phyloP scores from a whole-genome alignment of 306 rosid genomes.

The Cicer arietinum region DNA sequence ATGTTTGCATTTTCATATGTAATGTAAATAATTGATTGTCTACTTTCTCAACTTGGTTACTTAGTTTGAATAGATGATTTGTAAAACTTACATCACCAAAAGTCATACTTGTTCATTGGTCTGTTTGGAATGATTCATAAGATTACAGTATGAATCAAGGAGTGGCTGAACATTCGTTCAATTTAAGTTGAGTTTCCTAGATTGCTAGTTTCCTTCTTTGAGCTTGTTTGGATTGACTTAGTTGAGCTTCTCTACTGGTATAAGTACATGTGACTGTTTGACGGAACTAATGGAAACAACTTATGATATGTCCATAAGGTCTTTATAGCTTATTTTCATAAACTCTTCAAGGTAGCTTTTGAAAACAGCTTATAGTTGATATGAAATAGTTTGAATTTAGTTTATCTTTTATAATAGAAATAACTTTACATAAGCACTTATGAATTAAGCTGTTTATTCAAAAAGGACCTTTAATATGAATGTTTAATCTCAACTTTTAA shows the following conservation, averaged over 20 bases:
- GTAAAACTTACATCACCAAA: neutral
- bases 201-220: neutral
- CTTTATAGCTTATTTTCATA: too few relatives aligned
- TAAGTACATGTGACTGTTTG: too few relatives aligned
- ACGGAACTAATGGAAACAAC: too few relatives aligned
- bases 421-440: too few relatives aligned
- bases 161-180: neutral
- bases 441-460: too few relatives aligned
- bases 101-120: constrained; percentile 9
- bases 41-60: neutral
- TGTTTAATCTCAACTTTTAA: constrained; percentile 21
- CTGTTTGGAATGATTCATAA: neutral
- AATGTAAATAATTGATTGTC: constrained; percentile 15
- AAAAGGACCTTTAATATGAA: neutral
- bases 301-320: too few relatives aligned
- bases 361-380: too few relatives aligned
- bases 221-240: too few relatives aligned
- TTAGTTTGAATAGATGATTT: constrained; percentile 8
- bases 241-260: too few relatives aligned
- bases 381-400: too few relatives aligned
- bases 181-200: neutral
- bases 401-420: too few relatives aligned
- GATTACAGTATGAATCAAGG: neutral
- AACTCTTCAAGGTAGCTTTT: too few relatives aligned
- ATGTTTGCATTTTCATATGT: neutral